Base-by-base conservation (phyloP, 257 asterid genomes). In the Lavandula angustifolia region DNA sequence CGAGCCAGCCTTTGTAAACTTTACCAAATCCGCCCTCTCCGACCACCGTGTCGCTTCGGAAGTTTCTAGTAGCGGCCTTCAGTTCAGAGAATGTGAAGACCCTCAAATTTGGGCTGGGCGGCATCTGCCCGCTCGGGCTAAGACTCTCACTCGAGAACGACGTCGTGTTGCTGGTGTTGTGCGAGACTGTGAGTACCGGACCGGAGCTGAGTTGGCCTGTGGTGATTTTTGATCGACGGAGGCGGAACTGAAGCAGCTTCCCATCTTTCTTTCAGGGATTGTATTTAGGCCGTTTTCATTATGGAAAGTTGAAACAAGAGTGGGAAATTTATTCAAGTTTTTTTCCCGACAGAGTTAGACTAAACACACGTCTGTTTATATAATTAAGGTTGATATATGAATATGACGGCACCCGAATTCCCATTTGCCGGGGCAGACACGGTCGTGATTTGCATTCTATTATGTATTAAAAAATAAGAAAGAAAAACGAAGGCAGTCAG, bases 1-100 rank as follows among this genome's bases (percentile, higher is more conserved):
- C 92, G 5, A 91, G 83, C 94, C 91, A 86, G 16, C 98, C 98
- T 72, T 91, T 91, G 85, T 84, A 86, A 4, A 91, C 98, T 55
- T 80, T 80, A n/a, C 85, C 85, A 34, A 80, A 80, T 0, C 82
- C 80, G n/a, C 85, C 80, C 34, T 80, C 80, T 5, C 80, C 80
- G 4, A 80, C 60, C 1, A 80, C 67, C 0, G 82, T 66, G 31
- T 80, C 85, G 18, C 61, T 73, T 6, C 75, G 65, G 67, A 80
- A 80, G 62, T 74, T 77, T 49, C 80, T 80, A 1, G 85, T 80
- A 46, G 82, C 80, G 3, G 72, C 66, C 59, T 40, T 68, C 17
- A 74, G 76, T 33, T 80, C 82, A 7, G 78, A 40, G 27, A 69
- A 73, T 1, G 78, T 16, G 71, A 73, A 80, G 44, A 68, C 34